Conservation (phyloP, 2,329 filamentous ascomycete species). For the Claviceps digitariae region DNA sequence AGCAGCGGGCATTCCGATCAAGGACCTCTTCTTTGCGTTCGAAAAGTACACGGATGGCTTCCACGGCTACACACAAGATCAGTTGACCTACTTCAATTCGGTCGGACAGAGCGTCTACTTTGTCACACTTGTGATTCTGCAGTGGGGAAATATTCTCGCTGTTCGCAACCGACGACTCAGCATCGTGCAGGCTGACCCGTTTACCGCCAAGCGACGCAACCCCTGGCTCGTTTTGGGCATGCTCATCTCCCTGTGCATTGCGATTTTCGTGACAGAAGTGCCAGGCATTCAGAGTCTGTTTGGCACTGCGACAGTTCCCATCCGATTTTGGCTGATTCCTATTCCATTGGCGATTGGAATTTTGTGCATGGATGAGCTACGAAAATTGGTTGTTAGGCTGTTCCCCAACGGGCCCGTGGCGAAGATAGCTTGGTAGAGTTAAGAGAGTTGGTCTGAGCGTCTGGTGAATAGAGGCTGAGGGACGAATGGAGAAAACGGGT, state of each 20-base stretch:
- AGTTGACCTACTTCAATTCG: conserved; percentile 34
- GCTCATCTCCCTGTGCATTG: conserved; percentile 33
- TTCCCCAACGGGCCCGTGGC: conserved; percentile 32
- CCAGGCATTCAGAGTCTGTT: conserved; percentile 35
- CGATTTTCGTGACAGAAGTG: conserved; percentile 38
- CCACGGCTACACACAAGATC: conserved; percentile 30
- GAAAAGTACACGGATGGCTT: conserved; percentile 34
- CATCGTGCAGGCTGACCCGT: conserved; percentile 36
- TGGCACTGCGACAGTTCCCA: conserved; percentile 32
- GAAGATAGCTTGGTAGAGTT: conserved; percentile 33
- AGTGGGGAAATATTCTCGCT: conserved; percentile 38
- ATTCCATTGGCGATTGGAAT: conserved; percentile 36
- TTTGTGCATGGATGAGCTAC: conserved; percentile 36
- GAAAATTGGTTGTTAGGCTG: conserved; percentile 33
- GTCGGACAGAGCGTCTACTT: conserved; percentile 40
- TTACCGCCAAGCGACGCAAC: conserved; percentile 32
- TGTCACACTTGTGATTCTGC: conserved; percentile 37
- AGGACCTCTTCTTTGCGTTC: conserved; percentile 35
- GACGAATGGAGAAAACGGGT: background rate
- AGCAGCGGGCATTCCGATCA: conserved; percentile 32
- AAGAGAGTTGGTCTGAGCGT: background rate
- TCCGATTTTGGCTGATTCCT: conserved; percentile 39
- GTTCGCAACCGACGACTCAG: conserved; percentile 38
- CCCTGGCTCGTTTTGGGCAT: conserved; percentile 34
- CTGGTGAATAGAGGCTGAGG: no score